These are phyloP conservation scores for Cyberlindnera samutprakarnensis DNA, from an alignment of 805 yeast species.

Conservation along the genomic window DNA sequence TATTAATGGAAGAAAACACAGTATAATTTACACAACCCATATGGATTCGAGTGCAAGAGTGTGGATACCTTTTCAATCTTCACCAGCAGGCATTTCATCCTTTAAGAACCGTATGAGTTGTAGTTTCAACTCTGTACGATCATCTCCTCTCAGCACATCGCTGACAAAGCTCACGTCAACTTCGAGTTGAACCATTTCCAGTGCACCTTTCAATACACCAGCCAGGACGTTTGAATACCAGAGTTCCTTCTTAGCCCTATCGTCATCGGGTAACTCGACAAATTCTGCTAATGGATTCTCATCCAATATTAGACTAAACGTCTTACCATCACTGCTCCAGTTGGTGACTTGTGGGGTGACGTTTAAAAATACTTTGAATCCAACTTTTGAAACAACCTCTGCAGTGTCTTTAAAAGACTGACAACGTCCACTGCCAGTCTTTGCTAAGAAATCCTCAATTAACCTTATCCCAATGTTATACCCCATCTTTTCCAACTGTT, in stretches of 20 bases:
- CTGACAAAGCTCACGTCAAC: constrained; percentile 75
- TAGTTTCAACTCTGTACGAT: constrained; percentile 69
- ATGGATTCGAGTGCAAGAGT: not conserved
- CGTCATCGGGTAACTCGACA: constrained; percentile 87
- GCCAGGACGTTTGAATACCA: constrained; percentile 92
- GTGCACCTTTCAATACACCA: constrained; percentile 85
- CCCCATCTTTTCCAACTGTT: constrained; percentile 87
- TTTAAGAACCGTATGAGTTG: constrained; percentile 64
- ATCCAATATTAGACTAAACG: constrained; percentile 61
- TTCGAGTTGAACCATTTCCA: constrained; percentile 94
- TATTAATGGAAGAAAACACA: not conserved
- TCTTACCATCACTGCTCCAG: constrained; percentile 71
- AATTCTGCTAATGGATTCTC: constrained; percentile 94
- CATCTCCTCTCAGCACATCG: constrained; percentile 80
- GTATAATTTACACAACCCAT: too few species aligned
- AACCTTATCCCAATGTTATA: constrained; percentile 86
- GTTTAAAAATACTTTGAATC: constrained; percentile 85
- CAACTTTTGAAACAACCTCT: constrained; percentile 77
- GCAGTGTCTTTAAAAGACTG: constrained; percentile 75
- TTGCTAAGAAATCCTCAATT: constrained; percentile 88
- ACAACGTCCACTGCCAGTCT: constrained; percentile 82
- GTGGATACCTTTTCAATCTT: constrained; percentile 43
- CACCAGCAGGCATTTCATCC: constrained; percentile 97
- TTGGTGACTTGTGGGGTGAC: constrained; percentile 66
- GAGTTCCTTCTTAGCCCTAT: constrained; percentile 56